These are phyloP conservation scores for Backusella sp. DNA, from an alignment of 192 early-diverging fungal genomes.

Conservation along the genomic window DNA sequence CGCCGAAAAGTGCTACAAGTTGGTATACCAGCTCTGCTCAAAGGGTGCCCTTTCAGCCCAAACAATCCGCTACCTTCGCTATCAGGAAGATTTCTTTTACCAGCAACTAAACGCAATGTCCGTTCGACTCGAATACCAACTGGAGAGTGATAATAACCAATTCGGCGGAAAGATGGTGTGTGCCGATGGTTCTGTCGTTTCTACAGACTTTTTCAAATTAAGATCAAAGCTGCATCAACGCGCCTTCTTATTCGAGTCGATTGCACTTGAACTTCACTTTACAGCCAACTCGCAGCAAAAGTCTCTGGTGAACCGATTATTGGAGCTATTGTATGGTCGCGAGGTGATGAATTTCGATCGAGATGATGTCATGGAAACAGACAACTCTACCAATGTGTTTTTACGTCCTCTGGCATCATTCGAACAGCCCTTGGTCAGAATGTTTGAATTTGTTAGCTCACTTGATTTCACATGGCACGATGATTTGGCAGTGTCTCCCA, in stretches of 20 bases:
- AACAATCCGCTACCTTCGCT: slow-evolving; percentile 84
- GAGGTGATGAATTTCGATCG: slow-evolving; percentile 12
- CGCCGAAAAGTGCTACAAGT: slow-evolving; percentile 82
- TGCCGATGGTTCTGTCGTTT: not conserved
- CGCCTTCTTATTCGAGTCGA: slow-evolving; percentile 82
- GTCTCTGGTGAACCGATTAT: slow-evolving; percentile 34
- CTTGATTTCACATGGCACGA: slow-evolving; percentile 59
- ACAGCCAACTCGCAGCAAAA: slow-evolving; percentile 39
- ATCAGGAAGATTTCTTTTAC: slow-evolving; percentile 75
- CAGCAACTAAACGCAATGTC: slow-evolving; percentile 55
- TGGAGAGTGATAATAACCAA: not conserved
- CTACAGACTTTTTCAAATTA: slow-evolving; percentile 30
- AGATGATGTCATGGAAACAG: slow-evolving; percentile 8
- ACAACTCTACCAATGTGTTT: not conserved
- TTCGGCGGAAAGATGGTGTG: slow-evolving; percentile 11
- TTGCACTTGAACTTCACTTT: slow-evolving; percentile 84
- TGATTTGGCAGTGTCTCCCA: slow-evolving; percentile 11
- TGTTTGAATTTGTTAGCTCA: slow-evolving; percentile 68
- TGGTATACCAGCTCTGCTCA: slow-evolving; percentile 80
- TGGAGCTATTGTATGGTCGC: slow-evolving; percentile 40
- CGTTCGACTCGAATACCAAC: slow-evolving; percentile 26
- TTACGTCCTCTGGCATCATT: slow-evolving; percentile 15
- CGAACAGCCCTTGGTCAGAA: slow-evolving; percentile 69
- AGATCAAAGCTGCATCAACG: slow-evolving; percentile 75
- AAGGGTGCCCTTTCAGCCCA: slow-evolving; percentile 67